A percentile compares a stretch with the other conserved stretches of the same genome.
phyloP scores from a whole-genome alignment of 371 early-diverging fungal species.

The Mucor lusitanicus region DNA sequence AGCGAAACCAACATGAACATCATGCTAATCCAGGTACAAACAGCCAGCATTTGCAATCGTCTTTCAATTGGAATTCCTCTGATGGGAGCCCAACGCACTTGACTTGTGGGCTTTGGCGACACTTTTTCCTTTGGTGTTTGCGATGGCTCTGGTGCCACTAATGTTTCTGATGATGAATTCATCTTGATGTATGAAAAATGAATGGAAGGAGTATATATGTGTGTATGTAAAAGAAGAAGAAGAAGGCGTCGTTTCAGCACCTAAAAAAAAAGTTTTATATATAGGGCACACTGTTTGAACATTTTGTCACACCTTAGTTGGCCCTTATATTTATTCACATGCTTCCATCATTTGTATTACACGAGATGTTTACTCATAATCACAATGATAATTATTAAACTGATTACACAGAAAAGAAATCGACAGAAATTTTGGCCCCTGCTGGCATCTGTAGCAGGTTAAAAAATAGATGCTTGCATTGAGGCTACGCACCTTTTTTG shows the following conservation, averaged over 20 bases:
- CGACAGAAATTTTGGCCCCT: background rate
- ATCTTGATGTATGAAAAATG: background rate
- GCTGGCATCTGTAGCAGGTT: background rate
- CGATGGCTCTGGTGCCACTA: slow-evolving; percentile 1
- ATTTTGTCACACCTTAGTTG: background rate
- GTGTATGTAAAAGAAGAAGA: background rate
- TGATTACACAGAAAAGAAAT: background rate
- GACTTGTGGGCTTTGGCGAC: background rate
- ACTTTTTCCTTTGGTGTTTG: background rate
- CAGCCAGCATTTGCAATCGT: slow-evolving; percentile 72
- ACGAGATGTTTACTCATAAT: slow-evolving; percentile 6
- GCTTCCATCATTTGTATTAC: background rate
- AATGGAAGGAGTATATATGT: background rate
- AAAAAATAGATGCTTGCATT: background rate
- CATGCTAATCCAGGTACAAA: slow-evolving; percentile 34
- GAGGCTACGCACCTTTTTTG: background rate
- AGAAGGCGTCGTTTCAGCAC: background rate
- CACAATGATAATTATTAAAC: background rate
- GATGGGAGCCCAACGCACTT: slow-evolving; percentile 30
- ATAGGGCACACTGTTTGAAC: background rate
- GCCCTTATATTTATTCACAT: slow-evolving; percentile 2
- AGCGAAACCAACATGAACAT: slow-evolving; percentile 43
- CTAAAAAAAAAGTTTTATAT: background rate
- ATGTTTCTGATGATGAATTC: slow-evolving; percentile 9
- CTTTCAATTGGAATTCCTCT: slow-evolving; percentile 61